Percentiles rank a stretch among this genome's conserved stretches.
Conservation (phyloP, 805 yeast genomes). For the Cyberlindnera mississippiensis region DNA sequence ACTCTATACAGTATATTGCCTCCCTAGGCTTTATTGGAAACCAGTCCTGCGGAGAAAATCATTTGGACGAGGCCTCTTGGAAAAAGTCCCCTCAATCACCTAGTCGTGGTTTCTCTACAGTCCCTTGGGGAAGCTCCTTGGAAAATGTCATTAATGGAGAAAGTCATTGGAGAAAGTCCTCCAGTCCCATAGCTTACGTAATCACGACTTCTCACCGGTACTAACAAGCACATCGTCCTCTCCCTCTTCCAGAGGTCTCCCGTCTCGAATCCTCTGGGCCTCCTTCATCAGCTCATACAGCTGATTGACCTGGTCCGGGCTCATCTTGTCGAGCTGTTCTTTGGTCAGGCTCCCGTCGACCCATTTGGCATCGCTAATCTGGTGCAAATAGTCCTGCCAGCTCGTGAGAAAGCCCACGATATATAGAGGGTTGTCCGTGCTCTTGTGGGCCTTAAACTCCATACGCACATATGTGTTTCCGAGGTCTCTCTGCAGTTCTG, state of each 20-base stretch:
- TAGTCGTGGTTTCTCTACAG: too few relatives aligned
- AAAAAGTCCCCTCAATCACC: too few relatives aligned
- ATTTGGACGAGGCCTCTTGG: too few relatives aligned
- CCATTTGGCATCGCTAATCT: slow-evolving; percentile 63
- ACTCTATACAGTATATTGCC: too few relatives aligned
- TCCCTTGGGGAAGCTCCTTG: too few relatives aligned
- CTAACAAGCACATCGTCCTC: neutral
- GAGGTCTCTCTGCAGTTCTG: slow-evolving; percentile 62
- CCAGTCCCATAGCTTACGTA: neutral
- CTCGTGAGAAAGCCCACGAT: slow-evolving; percentile 89
- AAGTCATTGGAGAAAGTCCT: too few relatives aligned
- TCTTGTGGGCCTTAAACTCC: slow-evolving; percentile 83
- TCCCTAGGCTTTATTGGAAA: too few relatives aligned
- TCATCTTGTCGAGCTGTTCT: slow-evolving; percentile 72
- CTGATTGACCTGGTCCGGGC: slow-evolving; percentile 86
- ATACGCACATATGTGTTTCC: slow-evolving; percentile 89
- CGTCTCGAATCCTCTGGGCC: slow-evolving; percentile 33
- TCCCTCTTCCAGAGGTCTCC: slow-evolving; percentile 7
- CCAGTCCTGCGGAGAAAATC: too few relatives aligned
- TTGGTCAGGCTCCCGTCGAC: slow-evolving; percentile 56
- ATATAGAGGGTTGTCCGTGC: slow-evolving; percentile 83
- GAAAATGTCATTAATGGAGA: too few relatives aligned
- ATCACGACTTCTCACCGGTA: neutral
- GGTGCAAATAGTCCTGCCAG: slow-evolving; percentile 83
- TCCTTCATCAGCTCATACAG: slow-evolving; percentile 77